Percentiles rank a stretch among this genome's conserved stretches.
Conservation (phyloP, 164 flowering plant genomes). For the Dillenia suffruticosa region DNA sequence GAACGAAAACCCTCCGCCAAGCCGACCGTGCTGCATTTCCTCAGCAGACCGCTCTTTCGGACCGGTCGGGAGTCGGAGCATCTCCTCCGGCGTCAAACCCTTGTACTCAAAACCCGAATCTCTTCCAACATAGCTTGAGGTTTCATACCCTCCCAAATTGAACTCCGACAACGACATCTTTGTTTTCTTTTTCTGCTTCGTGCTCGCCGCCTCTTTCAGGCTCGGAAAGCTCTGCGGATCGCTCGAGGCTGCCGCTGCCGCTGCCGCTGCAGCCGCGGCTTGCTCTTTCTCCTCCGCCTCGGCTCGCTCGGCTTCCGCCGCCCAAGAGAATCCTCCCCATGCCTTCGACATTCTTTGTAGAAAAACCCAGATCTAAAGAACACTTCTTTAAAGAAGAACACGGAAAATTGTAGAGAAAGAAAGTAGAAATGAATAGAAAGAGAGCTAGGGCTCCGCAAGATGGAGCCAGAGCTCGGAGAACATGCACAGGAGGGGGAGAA, state of each 20-base stretch:
- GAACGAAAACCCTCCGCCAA: constrained; percentile 63
- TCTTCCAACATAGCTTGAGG: constrained; percentile 19
- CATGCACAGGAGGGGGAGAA: constrained; percentile 35
- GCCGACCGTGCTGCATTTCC: constrained; percentile 53
- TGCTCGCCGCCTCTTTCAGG: constrained; percentile 41
- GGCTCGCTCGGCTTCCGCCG: constrained; percentile 36
- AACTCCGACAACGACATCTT: constrained; percentile 49
- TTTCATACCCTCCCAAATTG: constrained; percentile 18
- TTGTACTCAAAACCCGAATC: constrained; percentile 20
- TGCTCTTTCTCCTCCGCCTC: constrained; percentile 31
- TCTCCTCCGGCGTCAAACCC: constrained; percentile 62
- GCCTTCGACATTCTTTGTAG: constrained; percentile 25
- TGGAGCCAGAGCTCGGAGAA: constrained; percentile 49
- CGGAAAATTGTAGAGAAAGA: background rate
- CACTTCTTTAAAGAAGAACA: background rate
- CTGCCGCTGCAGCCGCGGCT: constrained; percentile 9
- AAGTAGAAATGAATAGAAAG: no score
- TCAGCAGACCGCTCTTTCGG: constrained; percentile 62
- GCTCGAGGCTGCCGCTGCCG: constrained; percentile 2
- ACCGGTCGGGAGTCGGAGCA: constrained; percentile 68
- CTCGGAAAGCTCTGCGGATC: constrained; percentile 48
- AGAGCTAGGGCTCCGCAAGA: constrained; percentile 29
- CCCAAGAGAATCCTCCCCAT: constrained; percentile 35
- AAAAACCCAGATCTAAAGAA: constrained; percentile 5
- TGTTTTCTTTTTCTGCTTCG: constrained; percentile 67